These are phyloP conservation scores for Aspergillus glaucus DNA, from an alignment of 2,329 filamentous ascomycete species.

Conservation along the genomic window DNA sequence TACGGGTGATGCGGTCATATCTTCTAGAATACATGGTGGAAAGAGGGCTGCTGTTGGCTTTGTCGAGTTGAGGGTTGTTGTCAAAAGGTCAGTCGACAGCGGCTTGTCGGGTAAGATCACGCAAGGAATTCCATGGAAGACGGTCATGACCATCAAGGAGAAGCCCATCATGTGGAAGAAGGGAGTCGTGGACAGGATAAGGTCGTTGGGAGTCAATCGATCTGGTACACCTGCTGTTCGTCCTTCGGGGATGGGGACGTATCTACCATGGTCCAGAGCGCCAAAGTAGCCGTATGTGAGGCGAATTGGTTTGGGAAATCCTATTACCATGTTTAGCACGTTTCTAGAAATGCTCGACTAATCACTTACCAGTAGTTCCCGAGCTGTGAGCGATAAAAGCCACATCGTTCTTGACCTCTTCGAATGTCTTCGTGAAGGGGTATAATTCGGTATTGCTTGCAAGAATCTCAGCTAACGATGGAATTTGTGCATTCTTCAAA, in stretches of 20 bases:
- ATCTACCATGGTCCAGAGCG: slow-evolving; percentile 3
- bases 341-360: neutral
- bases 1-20: slow-evolving; percentile 8
- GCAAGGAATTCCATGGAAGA: slow-evolving; percentile 9
- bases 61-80: slow-evolving; percentile 4
- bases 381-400: slow-evolving; percentile 29
- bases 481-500: slow-evolving; percentile 6
- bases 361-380: slow-evolving; percentile 24
- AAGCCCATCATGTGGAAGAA: slow-evolving; percentile 20
- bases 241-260: slow-evolving; percentile 3
- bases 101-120: slow-evolving; percentile 16
- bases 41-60: slow-evolving; percentile 11
- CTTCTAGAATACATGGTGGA: slow-evolving; percentile 15
- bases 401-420: slow-evolving; percentile 16
- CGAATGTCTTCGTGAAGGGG: slow-evolving; percentile 11
- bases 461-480: neutral
- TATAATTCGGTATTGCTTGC: neutral
- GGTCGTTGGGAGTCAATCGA: slow-evolving; percentile 3
- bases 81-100: slow-evolving; percentile 10
- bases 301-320: slow-evolving; percentile 15
- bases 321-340: slow-evolving; percentile 1
- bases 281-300: slow-evolving; percentile 15
- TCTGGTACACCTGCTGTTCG: slow-evolving; percentile 2
- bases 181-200: slow-evolving; percentile 10
- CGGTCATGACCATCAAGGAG: slow-evolving; percentile 3